Evolutionary conservation across 176 grass and related monocot species (phyloP), one percentile per base, ranked within the genome.

Genomic region (Juncus effusus): DNA sequence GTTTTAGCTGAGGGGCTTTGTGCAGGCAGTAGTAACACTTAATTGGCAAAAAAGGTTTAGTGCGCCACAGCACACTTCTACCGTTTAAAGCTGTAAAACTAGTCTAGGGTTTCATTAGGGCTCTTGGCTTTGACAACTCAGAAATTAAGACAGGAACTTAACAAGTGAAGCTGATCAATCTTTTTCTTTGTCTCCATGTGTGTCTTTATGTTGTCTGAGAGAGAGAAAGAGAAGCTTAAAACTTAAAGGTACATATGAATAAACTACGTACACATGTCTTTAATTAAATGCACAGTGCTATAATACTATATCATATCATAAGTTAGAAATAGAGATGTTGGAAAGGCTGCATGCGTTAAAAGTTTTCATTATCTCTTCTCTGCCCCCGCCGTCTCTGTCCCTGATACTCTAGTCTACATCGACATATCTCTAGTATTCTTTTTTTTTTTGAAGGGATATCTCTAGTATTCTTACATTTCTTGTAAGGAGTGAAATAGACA

Each of bases 391-490:
- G 64, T 51, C 52, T 77, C 73, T 76, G 42, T 54, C 72, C 63
- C 44, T 60, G n/a, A 13, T 58, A 72, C 68, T 72, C 68, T 72
- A 59, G 68, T 72, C 68, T 72, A 59, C 68, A 44, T 58, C 68
- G 42, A 72, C 68, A 72, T 72, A 57, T 57, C 68, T 72, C 35
- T 58, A 58, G 68, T 72, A 9, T 47, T 47, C 44, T 59, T 39
- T 57, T 57, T 19, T 51, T 72, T 53, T 72, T 28, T 28, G 19
- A 28, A 28, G 19, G 19, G 19, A 72, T 72, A 57, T 57, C 68
- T 72, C 35, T 58, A 58, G 68, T 72, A 9, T 47, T 47, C 44
- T 59, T 39, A 12, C 57, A 39, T 72, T 72, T 72, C 68, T 72
- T 72, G 68, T 72, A 72, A 72, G 39, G 38, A 57, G 68, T 72